These are phyloP conservation scores for Craterostigma plantagineum DNA, from an alignment of 257 asterid species.

Conservation along the genomic window DNA sequence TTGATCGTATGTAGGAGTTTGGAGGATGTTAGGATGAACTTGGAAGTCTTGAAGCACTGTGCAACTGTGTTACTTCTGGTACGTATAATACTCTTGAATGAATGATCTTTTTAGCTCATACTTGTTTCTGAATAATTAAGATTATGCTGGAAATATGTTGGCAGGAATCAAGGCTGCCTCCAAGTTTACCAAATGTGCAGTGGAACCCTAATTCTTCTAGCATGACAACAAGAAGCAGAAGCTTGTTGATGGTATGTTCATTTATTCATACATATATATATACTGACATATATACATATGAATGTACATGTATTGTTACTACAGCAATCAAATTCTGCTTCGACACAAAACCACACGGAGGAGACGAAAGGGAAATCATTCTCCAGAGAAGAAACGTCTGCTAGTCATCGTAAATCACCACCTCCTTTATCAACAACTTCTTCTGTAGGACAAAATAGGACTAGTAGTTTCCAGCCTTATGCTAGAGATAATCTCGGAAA, in stretches of 20 bases:
- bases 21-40: slow-evolving; percentile 82
- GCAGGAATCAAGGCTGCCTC: slow-evolving; percentile 74
- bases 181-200: slow-evolving; percentile 23
- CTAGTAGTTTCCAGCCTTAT: slow-evolving; percentile 55
- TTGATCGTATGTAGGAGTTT: slow-evolving; percentile 68
- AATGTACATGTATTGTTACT: not conserved
- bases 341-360: slow-evolving; percentile 11
- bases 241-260: slow-evolving; percentile 8
- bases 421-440: too few relatives aligned
- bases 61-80: slow-evolving; percentile 88
- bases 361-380: slow-evolving; percentile 20
- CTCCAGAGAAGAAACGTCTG: too few relatives aligned
- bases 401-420: slow-evolving; percentile 55
- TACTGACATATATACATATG: not conserved
- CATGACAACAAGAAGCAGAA: slow-evolving; percentile 71
- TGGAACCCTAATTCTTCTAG: slow-evolving; percentile 18
- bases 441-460: slow-evolving; percentile 13
- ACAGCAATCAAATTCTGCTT: slow-evolving; percentile 18
- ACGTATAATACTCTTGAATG: too few relatives aligned
- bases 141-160: not conserved
- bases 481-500: slow-evolving; percentile 48
- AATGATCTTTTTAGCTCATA: too few relatives aligned
- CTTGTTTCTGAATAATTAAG: not conserved
- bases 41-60: slow-evolving; percentile 92
- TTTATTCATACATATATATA: not conserved